These are phyloP conservation scores for Musa schizocarpa DNA, from an alignment of 176 grass and related monocot species.

Conservation along the genomic window DNA sequence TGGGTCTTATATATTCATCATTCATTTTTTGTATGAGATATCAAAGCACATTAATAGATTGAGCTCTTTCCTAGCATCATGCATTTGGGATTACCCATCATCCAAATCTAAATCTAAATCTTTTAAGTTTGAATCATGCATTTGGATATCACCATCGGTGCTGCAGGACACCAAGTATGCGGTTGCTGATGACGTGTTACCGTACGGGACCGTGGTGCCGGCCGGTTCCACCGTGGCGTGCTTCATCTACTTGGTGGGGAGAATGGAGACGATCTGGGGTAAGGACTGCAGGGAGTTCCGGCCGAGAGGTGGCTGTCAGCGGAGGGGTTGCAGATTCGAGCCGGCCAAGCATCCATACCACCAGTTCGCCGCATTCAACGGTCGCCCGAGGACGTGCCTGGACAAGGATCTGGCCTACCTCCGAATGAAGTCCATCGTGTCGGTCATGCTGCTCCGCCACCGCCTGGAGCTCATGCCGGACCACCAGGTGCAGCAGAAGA, in stretches of 20 bases:
- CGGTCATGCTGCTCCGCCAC: not conserved
- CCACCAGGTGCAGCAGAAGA: not conserved
- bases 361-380: slow-evolving; percentile 5
- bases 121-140: not conserved
- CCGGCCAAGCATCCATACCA: not conserved
- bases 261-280: slow-evolving; percentile 2
- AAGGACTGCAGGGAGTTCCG: slow-evolving; percentile 7
- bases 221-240: not conserved
- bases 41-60: too few relatives aligned
- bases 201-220: not conserved
- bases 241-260: slow-evolving; percentile 10
- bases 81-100: too few relatives aligned
- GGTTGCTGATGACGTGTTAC: not conserved
- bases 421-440: slow-evolving; percentile 4
- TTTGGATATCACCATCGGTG: not conserved
- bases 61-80: too few relatives aligned
- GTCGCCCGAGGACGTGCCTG: slow-evolving; percentile 1
- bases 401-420: slow-evolving; percentile 13
- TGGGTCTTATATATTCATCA: too few relatives aligned
- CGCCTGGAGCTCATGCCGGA: not conserved
- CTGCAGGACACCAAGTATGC: slow-evolving; percentile 6
- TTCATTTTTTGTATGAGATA: too few relatives aligned
- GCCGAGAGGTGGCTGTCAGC: slow-evolving; percentile 2
- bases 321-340: not conserved
- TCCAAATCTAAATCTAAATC: too few relatives aligned